Base-by-base conservation (phyloP, 768 basidiomycete species). In the Polyporus arcularius region DNA sequence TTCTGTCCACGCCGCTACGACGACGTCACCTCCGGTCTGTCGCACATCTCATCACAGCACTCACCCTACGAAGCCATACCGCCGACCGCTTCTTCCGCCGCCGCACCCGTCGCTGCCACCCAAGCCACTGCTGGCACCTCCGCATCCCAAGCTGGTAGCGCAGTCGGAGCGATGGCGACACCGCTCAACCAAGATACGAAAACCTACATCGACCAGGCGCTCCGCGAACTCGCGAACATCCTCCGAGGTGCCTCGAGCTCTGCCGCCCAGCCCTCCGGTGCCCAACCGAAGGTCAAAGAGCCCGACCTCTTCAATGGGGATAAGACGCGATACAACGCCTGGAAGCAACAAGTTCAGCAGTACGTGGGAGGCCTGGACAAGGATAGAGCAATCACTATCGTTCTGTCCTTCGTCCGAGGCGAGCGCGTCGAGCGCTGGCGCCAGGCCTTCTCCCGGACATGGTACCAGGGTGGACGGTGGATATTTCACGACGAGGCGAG, bases 281-380 rank as follows among this genome's bases (percentile, higher is more conserved):
- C 31, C 31, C 48, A 18, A 9, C 40, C 57, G 28, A 58, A 52
- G 42, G 30, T 28, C 57, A 52, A 52, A 41, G 57, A 51, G 40
- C 57, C 57, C 31, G 50, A 58, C 28, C 8, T 42, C 38, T 57
- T 57, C 56, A n/a, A 50, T 41, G 56, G 56, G 39, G 32, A 6
- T 51, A 41, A 51, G 39, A 10, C 57, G 32, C 41, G 42, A 46
- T 58, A 58, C 57, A 31, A 52, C 32, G 41, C 49, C 41, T 58
- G 57, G 57, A 58, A 58, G 49, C 49, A 52, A 16, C 49, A 51
- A 26, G 41, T 52, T 4, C 50, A 58, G 57, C 57, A 32, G 16
- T 58, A 58, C 42, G 50, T 58, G 50, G 57, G 41, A 43, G 16
- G 50, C 31, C 6, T 52, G 50, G 57, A 41, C 7, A 58, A 52